A percentile compares a stretch with the other conserved stretches of the same genome.
These are phyloP conservation scores for Solanum medicagineum DNA, from an alignment of 257 asterid species.

Conservation along the genomic window DNA sequence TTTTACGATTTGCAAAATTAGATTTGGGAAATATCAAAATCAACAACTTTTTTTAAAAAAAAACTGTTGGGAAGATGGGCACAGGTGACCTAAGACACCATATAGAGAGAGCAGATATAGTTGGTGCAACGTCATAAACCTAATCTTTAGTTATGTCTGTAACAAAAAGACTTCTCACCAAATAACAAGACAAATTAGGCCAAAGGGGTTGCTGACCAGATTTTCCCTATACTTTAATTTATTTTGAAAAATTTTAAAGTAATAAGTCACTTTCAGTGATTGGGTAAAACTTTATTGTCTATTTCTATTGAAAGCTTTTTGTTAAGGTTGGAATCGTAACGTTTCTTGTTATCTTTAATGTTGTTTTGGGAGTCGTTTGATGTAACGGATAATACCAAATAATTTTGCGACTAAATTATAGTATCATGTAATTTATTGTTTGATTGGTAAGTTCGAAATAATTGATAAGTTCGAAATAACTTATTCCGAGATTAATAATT, in stretches of 20 bases:
- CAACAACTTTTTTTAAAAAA: not conserved
- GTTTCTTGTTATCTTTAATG: not conserved
- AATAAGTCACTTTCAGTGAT: not conserved
- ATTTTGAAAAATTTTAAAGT: not conserved
- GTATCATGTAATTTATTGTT: no score
- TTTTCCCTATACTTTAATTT: not conserved
- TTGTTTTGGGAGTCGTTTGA: no score
- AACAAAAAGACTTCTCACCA: not conserved
- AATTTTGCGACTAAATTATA: no score
- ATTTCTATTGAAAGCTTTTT: not conserved
- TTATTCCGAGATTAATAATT: no score
- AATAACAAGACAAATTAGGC: not conserved
- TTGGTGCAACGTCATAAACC: constrained; percentile 23
- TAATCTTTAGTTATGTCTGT: constrained; percentile 2
- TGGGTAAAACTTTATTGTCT: not conserved
- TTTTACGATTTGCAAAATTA: not conserved
- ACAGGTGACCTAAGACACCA: constrained; percentile 15
- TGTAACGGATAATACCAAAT: no score
- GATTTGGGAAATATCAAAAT: not conserved
- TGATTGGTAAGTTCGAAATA: no score
- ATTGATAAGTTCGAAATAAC: no score
- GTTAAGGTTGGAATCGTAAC: not conserved
- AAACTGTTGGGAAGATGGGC: constrained; percentile 13
- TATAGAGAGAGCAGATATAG: constrained; percentile 3
- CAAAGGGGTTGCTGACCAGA: not conserved